Evolutionary conservation across 805 yeast species (phyloP).

Genomic region (Trichomonascus vanleenenianus): DNA sequence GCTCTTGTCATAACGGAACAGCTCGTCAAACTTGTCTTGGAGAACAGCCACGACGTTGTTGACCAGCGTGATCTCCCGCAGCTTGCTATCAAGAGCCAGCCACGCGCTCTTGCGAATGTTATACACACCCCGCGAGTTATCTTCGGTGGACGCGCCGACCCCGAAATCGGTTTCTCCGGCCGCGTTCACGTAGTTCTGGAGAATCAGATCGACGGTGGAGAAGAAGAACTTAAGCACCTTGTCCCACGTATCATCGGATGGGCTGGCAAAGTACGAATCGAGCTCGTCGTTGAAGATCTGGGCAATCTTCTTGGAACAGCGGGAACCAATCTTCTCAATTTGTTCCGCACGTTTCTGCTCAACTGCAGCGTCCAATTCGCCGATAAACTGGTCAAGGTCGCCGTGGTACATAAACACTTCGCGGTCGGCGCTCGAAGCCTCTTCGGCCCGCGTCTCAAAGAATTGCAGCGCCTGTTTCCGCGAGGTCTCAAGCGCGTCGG

Average conservation of each 20-base stretch:
- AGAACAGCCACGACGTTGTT: constrained; percentile 59
- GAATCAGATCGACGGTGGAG: constrained; percentile 23
- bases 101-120: constrained; percentile 53
- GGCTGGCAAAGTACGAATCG: constrained; percentile 40
- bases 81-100: constrained; percentile 49
- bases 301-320: constrained; percentile 15
- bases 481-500: constrained; percentile 17
- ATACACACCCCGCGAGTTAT: constrained; percentile 35
- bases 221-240: constrained; percentile 40
- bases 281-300: constrained; percentile 34
- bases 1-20: constrained; percentile 72
- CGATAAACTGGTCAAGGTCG: constrained; percentile 22
- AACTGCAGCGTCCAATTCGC: constrained; percentile 31
- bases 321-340: constrained; percentile 35
- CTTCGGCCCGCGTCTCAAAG: constrained; percentile 30
- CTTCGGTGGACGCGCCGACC: constrained; percentile 46
- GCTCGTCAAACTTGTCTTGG: constrained; percentile 74
- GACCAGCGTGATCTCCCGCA: constrained; percentile 55
- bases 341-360: constrained; percentile 32
- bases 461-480: constrained; percentile 14
- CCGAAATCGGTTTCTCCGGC: constrained; percentile 45
- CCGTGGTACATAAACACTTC: constrained; percentile 21
- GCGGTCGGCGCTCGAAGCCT: constrained; percentile 29
- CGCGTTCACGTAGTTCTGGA: constrained; percentile 28
- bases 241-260: constrained; percentile 56